phyloP scores from a whole-genome alignment of 2,329 filamentous ascomycete genomes.

The Didymella sp. region DNA sequence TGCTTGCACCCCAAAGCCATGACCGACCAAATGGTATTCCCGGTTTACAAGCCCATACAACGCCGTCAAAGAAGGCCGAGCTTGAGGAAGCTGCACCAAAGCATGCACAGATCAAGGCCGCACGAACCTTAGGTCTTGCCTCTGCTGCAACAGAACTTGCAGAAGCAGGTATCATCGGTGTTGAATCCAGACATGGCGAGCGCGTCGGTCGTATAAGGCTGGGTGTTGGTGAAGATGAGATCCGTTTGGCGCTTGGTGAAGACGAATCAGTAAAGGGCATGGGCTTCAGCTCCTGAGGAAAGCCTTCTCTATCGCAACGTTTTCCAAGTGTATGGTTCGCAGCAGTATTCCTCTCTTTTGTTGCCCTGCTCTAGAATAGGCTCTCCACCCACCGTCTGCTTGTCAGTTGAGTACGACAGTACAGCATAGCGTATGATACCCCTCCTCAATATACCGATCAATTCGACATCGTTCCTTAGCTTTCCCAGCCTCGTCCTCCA shows the following conservation, averaged over 20 bases:
- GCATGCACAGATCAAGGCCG: conserved; percentile 45
- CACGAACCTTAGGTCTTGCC: conserved; percentile 65
- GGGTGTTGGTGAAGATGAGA: conserved; percentile 87
- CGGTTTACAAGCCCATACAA: conserved; percentile 16
- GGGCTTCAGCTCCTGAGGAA: conserved; percentile 54
- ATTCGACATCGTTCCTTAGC: neutral
- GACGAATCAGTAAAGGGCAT: conserved; percentile 85
- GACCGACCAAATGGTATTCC: conserved; percentile 25
- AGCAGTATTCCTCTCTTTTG: neutral
- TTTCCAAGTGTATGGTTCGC: neutral
- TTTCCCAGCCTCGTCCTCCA: neutral
- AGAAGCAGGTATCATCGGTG: conserved; percentile 83
- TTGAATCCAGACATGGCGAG: conserved; percentile 81
- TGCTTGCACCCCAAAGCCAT: conserved; percentile 57
- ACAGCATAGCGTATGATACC: conserved; percentile 17
- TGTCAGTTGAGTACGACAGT: neutral
- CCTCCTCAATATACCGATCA: conserved; percentile 16
- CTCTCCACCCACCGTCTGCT: conserved; percentile 3
- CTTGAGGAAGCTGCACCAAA: conserved; percentile 25
- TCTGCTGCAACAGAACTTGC: conserved; percentile 81
- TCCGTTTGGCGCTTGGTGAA: conserved; percentile 84
- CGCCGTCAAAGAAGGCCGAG: conserved; percentile 30
- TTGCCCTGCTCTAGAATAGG: conserved; percentile 1
- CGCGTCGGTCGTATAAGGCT: conserved; percentile 86
- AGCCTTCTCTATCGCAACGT: neutral